Percentiles rank a stretch among this genome's conserved stretches.
phyloP scores from a whole-genome alignment of 2,329 filamentous ascomycete genomes.

The Aschersonia sp. region DNA sequence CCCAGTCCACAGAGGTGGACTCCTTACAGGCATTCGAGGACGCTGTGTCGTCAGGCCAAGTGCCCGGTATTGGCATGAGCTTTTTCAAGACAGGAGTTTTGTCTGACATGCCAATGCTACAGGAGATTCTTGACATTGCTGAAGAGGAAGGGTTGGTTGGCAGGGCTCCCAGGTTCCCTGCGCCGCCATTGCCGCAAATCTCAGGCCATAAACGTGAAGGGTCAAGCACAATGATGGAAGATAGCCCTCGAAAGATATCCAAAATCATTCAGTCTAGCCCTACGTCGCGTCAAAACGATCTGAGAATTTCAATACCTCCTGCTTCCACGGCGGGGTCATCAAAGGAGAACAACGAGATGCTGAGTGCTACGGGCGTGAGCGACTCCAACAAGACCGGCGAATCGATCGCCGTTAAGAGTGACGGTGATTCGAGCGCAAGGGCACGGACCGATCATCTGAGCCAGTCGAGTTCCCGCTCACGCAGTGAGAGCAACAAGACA shows the following conservation, averaged over 20 bases:
- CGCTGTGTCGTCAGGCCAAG: neutral
- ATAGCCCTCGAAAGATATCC: neutral
- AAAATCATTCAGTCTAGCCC: neutral
- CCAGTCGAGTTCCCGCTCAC: neutral
- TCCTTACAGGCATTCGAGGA: neutral
- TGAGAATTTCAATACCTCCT: neutral
- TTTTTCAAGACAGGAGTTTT: slow-evolving; percentile 22
- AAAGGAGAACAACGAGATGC: neutral
- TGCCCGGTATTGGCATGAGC: slow-evolving; percentile 25
- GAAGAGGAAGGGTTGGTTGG: slow-evolving; percentile 19
- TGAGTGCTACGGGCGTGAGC: neutral
- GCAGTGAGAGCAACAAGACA: neutral
- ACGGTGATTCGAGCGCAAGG: neutral
- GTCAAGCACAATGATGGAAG: neutral
- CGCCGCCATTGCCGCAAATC: neutral
- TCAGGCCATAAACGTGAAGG: slow-evolving; percentile 1
- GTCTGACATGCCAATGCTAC: slow-evolving; percentile 21
- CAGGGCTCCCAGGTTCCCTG: slow-evolving; percentile 6
- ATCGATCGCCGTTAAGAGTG: neutral
- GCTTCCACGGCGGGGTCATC: neutral
- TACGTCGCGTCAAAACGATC: neutral
- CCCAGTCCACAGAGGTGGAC: neutral
- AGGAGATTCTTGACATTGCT: slow-evolving; percentile 24
- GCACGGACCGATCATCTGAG: neutral
- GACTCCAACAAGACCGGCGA: neutral